Evolutionary conservation across 495 filamentous ascomycete genomes (phyloP).

Genomic region (Daldinia bambusicola): DNA sequence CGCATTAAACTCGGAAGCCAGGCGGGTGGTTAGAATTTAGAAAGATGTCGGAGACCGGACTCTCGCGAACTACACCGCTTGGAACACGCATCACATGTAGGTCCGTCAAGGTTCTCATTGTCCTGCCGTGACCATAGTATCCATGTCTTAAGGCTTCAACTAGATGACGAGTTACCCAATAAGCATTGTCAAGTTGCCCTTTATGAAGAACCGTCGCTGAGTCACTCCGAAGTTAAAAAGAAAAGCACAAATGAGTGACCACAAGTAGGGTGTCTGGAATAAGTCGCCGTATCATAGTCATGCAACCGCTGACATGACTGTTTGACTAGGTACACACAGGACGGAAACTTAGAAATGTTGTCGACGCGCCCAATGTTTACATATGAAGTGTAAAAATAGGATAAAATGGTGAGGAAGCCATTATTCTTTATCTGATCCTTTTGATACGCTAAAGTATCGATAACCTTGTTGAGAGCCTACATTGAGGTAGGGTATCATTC

Average conservation of each 20-base stretch:
- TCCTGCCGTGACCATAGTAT: slow-evolving; percentile 11
- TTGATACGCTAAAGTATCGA: background rate
- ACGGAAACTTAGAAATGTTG: background rate
- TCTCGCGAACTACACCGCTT: slow-evolving; percentile 30
- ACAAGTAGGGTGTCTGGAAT: slow-evolving; percentile 1
- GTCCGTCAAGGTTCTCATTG: slow-evolving; percentile 36
- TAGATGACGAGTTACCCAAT: slow-evolving; percentile 9
- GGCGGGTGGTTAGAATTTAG: background rate
- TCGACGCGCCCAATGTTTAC: no score
- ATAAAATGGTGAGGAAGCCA: background rate
- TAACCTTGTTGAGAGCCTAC: no score
- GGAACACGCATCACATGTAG: slow-evolving; percentile 14
- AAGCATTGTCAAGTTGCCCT: background rate
- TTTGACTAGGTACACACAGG: background rate
- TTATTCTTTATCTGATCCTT: background rate
- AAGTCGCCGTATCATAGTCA: slow-evolving; percentile 11
- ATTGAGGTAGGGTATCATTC: slow-evolving; percentile 14
- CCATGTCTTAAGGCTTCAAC: slow-evolving; percentile 11
- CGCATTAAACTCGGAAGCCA: background rate
- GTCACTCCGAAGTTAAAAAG: slow-evolving; percentile 12
- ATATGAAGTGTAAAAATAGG: no score
- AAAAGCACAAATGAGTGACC: slow-evolving; percentile 15
- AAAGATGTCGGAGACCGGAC: background rate
- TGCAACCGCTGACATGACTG: background rate
- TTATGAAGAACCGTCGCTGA: slow-evolving; percentile 4